Evolutionary conservation across 495 filamentous ascomycete genomes (phyloP), one percentile per base, ranked within the genome.

Genomic region (Tuber aestivum): DNA sequence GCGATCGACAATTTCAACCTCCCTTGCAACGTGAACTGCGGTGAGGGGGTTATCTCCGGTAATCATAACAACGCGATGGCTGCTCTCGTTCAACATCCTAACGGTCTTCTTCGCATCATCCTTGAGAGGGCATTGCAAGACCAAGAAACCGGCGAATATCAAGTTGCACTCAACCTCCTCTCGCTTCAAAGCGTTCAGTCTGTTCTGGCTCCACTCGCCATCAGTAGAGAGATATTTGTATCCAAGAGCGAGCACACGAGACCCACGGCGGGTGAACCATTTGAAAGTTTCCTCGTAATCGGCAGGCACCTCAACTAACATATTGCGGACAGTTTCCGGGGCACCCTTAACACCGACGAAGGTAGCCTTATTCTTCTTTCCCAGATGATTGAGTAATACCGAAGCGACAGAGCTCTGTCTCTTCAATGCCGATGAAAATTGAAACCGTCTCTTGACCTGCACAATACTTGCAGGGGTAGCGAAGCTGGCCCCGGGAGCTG

Each of bases 231-330:
- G 88, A 80, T 94, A 93, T 85, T 96, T 97, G 86, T 96, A 98
- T 32, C 91, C 96, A 20, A 99, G 90, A 71, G 95, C 93, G 48
- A 99, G 87, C 20, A 99, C 95, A 85, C 95, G 90, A 72, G 93
- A 94, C 80, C 95, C 95, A 76, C 94, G 95, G 75, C 95, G 90
- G 73, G 95, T 98, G 83, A 97, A 99, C 85, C 97, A 91, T 84
- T 98, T 99, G 88, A 89, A 99, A 0, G 96, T 98, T 84, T 99
- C 96, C 83, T 99, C 95, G 82, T 99, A 99, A 81, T 96, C 88
- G 21, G 90, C 87, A 42, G 95, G 95, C 2, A 92, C 88, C 48
- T 92, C 87, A 68, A 93, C 88, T 41, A 99, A 87, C 93, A 97
- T 97, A 78, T 91, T 93, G 80, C 91, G 89, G 81, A 99, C 97